Evolutionary conservation across 1,284 basidiomycete genomes (phyloP).

Genomic region (Cryptococcus hybrid): DNA sequence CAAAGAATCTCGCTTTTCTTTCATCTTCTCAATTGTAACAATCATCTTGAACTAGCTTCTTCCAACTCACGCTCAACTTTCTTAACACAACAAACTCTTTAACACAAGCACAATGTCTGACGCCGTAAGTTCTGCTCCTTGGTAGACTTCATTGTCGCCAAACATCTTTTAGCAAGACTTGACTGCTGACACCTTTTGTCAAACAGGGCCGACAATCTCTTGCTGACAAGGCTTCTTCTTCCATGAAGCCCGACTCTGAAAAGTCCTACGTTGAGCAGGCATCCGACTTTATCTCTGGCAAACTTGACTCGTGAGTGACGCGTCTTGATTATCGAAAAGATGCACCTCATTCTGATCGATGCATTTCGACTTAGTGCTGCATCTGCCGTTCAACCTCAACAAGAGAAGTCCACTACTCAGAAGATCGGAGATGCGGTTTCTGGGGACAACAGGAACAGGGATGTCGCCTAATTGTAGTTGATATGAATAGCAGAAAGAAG

Average conservation of each 20-base stretch:
- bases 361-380: slow-evolving; percentile 20
- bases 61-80: too few species aligned
- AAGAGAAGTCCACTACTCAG: slow-evolving; percentile 47
- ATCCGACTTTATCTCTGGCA: slow-evolving; percentile 38
- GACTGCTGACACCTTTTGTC: background rate
- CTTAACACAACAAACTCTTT: slow-evolving; percentile 5
- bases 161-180: background rate
- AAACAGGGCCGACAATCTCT: slow-evolving; percentile 42
- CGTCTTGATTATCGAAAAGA: background rate
- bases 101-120: slow-evolving; percentile 25
- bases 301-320: slow-evolving; percentile 30
- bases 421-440: slow-evolving; percentile 44
- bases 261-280: slow-evolving; percentile 47
- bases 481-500: too few species aligned
- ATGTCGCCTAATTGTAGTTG: slow-evolving; percentile 19
- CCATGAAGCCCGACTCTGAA: slow-evolving; percentile 48
- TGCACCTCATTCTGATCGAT: background rate
- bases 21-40: too few species aligned
- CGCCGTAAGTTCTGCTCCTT: slow-evolving; percentile 13
- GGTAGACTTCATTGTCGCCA: background rate
- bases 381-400: slow-evolving; percentile 37
- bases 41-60: too few species aligned
- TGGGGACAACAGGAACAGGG: slow-evolving; percentile 36
- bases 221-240: slow-evolving; percentile 40
- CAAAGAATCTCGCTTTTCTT: too few species aligned